Evolutionary conservation across 1,139 yeast species (phyloP).

Genomic region (Saccharomyces uvarum): DNA sequence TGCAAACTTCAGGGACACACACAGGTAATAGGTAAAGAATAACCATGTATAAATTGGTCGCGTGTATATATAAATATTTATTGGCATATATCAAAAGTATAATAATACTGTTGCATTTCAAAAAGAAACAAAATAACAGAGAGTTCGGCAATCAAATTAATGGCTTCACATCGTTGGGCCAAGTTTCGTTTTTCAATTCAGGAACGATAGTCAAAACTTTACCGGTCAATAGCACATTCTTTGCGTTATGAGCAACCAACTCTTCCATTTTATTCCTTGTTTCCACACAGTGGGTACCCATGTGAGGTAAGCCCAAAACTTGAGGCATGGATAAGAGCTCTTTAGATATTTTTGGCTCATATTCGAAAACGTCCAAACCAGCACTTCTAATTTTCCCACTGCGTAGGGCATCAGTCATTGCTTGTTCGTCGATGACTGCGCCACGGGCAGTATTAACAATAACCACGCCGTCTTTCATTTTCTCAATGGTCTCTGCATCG

Average conservation of each 20-base stretch:
- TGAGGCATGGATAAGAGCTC: constrained; percentile 48
- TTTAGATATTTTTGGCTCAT: constrained; percentile 64
- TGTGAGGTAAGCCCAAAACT: constrained; percentile 66
- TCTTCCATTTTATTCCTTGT: constrained; percentile 51
- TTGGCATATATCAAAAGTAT: not conserved
- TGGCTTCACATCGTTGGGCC: constrained; percentile 18
- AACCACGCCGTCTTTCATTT: constrained; percentile 60
- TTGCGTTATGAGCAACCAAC: constrained; percentile 38
- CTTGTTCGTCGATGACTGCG: constrained; percentile 61
- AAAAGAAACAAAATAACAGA: not conserved
- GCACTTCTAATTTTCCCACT: constrained; percentile 64
- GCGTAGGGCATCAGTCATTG: constrained; percentile 54
- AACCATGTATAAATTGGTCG: not conserved
- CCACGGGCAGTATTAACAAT: constrained; percentile 69
- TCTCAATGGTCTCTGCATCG: constrained; percentile 42
- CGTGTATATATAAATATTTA: not conserved
- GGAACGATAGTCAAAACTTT: constrained; percentile 61
- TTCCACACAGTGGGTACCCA: constrained; percentile 69
- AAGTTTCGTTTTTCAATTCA: constrained; percentile 40
- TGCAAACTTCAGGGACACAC: not conserved
- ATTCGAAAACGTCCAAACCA: constrained; percentile 79
- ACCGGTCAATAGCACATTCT: constrained; percentile 44
- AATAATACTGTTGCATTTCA: not conserved
- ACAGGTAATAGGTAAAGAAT: not conserved
- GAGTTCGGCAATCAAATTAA: not conserved